Percentiles rank a stretch among this genome's conserved stretches.
Evolutionary conservation across 495 filamentous ascomycete genomes (phyloP).

Genomic region (Annulohypoxylon nitens): DNA sequence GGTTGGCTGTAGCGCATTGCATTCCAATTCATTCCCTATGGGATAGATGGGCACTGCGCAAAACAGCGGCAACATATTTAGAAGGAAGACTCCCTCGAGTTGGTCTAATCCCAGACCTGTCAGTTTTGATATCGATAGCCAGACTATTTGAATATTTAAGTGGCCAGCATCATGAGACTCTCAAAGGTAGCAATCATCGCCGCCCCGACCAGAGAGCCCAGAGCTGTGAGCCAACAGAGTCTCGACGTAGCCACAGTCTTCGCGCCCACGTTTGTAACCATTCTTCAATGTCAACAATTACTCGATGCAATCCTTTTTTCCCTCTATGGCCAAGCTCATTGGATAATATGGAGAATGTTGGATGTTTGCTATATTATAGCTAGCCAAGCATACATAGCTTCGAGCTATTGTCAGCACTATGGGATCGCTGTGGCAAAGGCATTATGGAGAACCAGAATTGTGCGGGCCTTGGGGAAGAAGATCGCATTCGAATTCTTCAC

Average conservation of each 20-base stretch:
- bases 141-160: neutral
- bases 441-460: conserved; percentile 52
- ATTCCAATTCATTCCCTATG: neutral
- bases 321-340: conserved; percentile 45
- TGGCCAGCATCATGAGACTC: conserved; percentile 21
- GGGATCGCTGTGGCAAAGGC: neutral
- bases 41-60: conserved; percentile 17
- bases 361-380: conserved; percentile 38
- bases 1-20: conserved; percentile 8
- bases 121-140: neutral
- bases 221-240: conserved; percentile 38
- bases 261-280: conserved; percentile 44
- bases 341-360: conserved; percentile 40
- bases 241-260: conserved; percentile 42
- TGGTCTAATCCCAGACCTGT: neutral
- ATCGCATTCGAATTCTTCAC: conserved; percentile 60
- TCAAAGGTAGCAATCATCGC: conserved; percentile 50
- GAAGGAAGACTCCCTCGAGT: neutral
- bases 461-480: conserved; percentile 54
- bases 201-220: conserved; percentile 49
- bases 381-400: conserved; percentile 34
- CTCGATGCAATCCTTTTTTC: conserved; percentile 42
- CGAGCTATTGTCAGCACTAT: conserved; percentile 27
- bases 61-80: conserved; percentile 12
- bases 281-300: conserved; percentile 52